Conservation (phyloP, 2,329 filamentous ascomycete genomes). For the Sarocladiaceae sp. region DNA sequence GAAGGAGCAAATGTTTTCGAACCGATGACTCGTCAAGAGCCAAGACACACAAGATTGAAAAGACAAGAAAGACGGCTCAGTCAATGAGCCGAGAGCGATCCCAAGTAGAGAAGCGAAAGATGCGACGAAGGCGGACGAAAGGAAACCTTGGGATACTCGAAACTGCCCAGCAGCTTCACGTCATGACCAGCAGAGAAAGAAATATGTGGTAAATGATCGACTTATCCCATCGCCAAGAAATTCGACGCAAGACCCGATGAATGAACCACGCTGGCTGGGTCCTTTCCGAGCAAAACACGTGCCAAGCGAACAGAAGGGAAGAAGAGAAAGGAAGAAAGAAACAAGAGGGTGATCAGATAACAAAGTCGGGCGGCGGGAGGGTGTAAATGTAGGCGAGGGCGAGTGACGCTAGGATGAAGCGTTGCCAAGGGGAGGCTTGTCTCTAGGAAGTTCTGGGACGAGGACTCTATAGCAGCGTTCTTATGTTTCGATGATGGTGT, state of each 20-base stretch:
- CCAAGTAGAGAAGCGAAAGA: constrained; percentile 6
- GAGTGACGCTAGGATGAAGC: neutral
- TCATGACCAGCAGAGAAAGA: constrained; percentile 7
- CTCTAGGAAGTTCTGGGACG: neutral
- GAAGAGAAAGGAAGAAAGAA: neutral
- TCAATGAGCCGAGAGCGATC: neutral
- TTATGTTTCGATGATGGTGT: constrained; percentile 7
- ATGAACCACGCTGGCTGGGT: neutral
- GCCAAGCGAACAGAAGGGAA: constrained; percentile 6
- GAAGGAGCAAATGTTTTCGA: neutral
- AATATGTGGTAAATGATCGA: neutral
- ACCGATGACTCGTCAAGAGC: constrained; percentile 2
- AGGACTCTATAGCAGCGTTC: constrained; percentile 1
- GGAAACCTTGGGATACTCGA: constrained; percentile 6
- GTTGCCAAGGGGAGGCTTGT: neutral
- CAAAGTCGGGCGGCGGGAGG: constrained; percentile 5
- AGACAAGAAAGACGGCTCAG: neutral
- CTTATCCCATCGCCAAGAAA: constrained; percentile 8
- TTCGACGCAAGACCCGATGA: neutral
- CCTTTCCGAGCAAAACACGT: constrained; percentile 1
- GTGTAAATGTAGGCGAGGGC: neutral
- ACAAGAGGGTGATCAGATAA: constrained; percentile 8
- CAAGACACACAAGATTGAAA: neutral
- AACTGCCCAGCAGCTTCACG: constrained; percentile 8
- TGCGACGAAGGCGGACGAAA: constrained; percentile 5